Evolutionary conservation across 768 basidiomycete genomes (phyloP).

Genomic region (Podaxis sp.): DNA sequence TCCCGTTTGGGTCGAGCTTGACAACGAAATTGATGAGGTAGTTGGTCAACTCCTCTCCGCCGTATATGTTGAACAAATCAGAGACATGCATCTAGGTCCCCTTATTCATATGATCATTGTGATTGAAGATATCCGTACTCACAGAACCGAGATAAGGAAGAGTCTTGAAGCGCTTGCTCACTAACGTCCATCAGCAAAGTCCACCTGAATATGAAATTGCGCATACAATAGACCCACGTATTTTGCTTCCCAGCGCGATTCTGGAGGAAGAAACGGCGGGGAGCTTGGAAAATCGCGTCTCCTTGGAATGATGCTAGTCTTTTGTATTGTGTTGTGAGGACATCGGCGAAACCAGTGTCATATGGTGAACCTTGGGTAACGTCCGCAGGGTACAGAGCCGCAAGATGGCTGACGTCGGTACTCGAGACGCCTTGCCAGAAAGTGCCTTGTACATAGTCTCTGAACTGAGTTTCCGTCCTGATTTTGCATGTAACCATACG

Average conservation of each 20-base stretch:
- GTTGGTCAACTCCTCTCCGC: slow-evolving; percentile 31
- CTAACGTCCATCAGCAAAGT: slow-evolving; percentile 23
- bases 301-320: slow-evolving; percentile 49
- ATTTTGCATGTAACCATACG: background rate
- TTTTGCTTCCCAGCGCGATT: slow-evolving; percentile 37
- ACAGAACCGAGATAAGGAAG: slow-evolving; percentile 43
- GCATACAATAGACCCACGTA: slow-evolving; percentile 43
- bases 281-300: slow-evolving; percentile 50
- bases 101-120: background rate
- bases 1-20: slow-evolving; percentile 44
- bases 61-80: slow-evolving; percentile 36
- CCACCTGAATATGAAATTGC: slow-evolving; percentile 1
- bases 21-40: slow-evolving; percentile 44
- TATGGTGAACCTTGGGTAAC: slow-evolving; percentile 48
- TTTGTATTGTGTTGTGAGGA: slow-evolving; percentile 49
- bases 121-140: slow-evolving; percentile 16
- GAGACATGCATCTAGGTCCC: slow-evolving; percentile 37
- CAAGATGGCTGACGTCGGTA: slow-evolving; percentile 21
- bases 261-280: slow-evolving; percentile 48
- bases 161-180: slow-evolving; percentile 41
- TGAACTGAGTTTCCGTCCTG: slow-evolving; percentile 19
- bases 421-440: slow-evolving; percentile 25
- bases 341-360: slow-evolving; percentile 40
- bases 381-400: slow-evolving; percentile 34
- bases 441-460: slow-evolving; percentile 26